These are phyloP conservation scores for Coelastrella sp. DNA, from an alignment of 139 green algal genomes.

Conservation along the genomic window DNA sequence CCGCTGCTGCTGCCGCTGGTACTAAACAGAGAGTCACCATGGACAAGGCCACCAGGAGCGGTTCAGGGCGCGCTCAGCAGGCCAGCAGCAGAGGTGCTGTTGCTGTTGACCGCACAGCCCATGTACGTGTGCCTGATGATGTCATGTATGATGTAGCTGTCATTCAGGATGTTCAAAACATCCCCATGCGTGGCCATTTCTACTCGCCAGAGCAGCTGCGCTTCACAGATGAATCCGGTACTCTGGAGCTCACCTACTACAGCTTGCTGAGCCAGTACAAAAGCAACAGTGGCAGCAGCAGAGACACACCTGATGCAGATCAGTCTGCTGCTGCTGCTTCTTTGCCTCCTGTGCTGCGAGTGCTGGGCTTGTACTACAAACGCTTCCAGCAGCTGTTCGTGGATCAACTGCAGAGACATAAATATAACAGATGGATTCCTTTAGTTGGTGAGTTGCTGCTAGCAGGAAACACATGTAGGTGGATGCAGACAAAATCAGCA, in stretches of 20 bases:
- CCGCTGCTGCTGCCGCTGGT: neutral
- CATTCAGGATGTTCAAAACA: neutral
- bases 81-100: neutral
- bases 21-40: neutral
- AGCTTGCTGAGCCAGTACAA: neutral
- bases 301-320: neutral
- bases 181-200: neutral
- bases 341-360: neutral
- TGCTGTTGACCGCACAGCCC: neutral
- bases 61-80: too few species aligned
- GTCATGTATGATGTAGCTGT: neutral
- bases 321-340: neutral
- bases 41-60: too few species aligned
- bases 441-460: neutral
- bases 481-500: too few species aligned
- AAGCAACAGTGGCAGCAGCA: neutral
- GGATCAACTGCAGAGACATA: neutral
- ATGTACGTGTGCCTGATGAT: neutral
- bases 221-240: neutral
- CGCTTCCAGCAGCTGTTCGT: neutral
- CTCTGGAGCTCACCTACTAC: neutral
- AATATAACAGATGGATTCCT: constrained; percentile 12
- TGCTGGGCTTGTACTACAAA: neutral
- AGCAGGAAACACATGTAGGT: too few species aligned
- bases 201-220: neutral